A percentile compares a stretch with the other conserved stretches of the same genome.
These are phyloP conservation scores for Wickerhamiella dianesei DNA, from an alignment of 805 yeast genomes.

Conservation along the genomic window DNA sequence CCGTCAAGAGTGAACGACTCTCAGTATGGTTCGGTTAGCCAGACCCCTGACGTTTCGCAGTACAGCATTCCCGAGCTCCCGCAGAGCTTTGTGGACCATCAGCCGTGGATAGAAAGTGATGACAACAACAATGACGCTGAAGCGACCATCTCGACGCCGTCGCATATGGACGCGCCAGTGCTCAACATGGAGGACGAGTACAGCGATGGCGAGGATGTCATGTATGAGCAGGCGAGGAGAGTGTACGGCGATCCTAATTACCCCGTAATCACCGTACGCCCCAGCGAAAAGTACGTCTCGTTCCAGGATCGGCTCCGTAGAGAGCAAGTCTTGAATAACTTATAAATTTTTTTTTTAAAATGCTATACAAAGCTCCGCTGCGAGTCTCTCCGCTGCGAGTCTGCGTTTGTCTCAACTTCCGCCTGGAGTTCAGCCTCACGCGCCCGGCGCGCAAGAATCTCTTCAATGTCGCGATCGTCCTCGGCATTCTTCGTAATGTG, in stretches of 20 bases:
- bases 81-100: no score
- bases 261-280: slow-evolving; percentile 29
- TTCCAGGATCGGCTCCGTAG: slow-evolving; percentile 14
- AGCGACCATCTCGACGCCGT: no score
- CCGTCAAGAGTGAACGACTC: not conserved
- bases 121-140: not conserved
- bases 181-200: slow-evolving; percentile 10
- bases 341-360: not conserved
- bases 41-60: not conserved
- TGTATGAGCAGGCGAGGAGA: slow-evolving; percentile 24
- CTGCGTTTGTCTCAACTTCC: not conserved
- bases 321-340: slow-evolving; percentile 2
- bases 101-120: not conserved
- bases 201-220: slow-evolving; percentile 23
- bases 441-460: slow-evolving; percentile 27
- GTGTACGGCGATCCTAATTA: slow-evolving; percentile 32
- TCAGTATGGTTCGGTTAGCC: not conserved
- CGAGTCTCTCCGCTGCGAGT: not conserved
- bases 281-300: slow-evolving; percentile 17
- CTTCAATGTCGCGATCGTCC: slow-evolving; percentile 26
- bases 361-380: not conserved
- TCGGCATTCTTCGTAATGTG: slow-evolving; percentile 21
- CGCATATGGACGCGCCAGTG: not conserved
- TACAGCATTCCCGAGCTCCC: not conserved
- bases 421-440: slow-evolving; percentile 16